These are phyloP conservation scores for Panaeolus papilionaceus DNA, from an alignment of 768 basidiomycete genomes.

Conservation along the genomic window DNA sequence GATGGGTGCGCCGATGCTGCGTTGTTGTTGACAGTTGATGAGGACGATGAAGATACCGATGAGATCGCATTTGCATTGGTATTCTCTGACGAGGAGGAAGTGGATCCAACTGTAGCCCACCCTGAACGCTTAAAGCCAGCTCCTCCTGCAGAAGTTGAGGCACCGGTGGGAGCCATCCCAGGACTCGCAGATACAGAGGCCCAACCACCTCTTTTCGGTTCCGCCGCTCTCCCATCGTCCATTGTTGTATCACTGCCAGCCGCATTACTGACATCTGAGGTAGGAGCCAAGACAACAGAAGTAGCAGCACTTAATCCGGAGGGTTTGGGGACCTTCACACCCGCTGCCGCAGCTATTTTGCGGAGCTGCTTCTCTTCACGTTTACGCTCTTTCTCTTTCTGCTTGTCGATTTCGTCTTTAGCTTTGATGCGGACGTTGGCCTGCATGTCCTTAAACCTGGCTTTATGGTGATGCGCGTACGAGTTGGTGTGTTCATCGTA, in stretches of 20 bases:
- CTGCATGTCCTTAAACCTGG: slow-evolving; percentile 84
- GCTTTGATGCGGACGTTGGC: slow-evolving; percentile 69
- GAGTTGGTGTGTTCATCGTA: slow-evolving; percentile 93
- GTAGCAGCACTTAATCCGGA: not conserved
- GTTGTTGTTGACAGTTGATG: slow-evolving; percentile 12
- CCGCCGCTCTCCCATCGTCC: slow-evolving; percentile 30
- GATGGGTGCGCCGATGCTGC: not conserved
- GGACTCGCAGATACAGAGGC: slow-evolving; percentile 41
- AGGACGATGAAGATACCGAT: slow-evolving; percentile 12
- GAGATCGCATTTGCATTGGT: not conserved
- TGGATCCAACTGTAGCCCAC: slow-evolving; percentile 55
- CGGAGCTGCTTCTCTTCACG: slow-evolving; percentile 86
- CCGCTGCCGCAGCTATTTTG: slow-evolving; percentile 83
- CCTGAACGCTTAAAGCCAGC: slow-evolving; percentile 51
- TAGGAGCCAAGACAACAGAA: slow-evolving; percentile 25
- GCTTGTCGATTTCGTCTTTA: slow-evolving; percentile 71
- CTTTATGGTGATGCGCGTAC: slow-evolving; percentile 87
- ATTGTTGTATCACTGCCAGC: slow-evolving; percentile 27
- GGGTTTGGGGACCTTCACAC: slow-evolving; percentile 69
- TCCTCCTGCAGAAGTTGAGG: slow-evolving; percentile 12
- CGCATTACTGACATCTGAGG: slow-evolving; percentile 23
- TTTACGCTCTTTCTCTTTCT: slow-evolving; percentile 86
- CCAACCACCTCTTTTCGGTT: slow-evolving; percentile 58
- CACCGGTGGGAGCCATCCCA: slow-evolving; percentile 25
- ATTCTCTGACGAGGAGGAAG: slow-evolving; percentile 19